Percentiles rank a stretch among this genome's conserved stretches.
phyloP scores from a whole-genome alignment of 2,329 filamentous ascomycete species.

The Neoscytalidium dimidiatum region DNA sequence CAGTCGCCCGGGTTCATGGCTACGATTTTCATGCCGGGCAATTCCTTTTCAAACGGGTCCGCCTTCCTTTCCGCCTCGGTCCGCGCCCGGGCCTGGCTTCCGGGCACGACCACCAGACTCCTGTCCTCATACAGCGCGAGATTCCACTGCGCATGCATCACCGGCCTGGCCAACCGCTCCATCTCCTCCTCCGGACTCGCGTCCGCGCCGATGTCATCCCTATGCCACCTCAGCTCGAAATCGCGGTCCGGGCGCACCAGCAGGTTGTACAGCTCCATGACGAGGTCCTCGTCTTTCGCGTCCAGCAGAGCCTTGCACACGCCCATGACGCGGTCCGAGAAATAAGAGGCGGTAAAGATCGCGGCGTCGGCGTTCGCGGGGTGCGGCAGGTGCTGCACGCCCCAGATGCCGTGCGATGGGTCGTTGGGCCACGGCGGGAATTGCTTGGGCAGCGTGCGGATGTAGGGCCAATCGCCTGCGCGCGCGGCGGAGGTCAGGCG shows the following conservation, averaged over 20 bases:
- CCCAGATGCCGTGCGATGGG: conserved; percentile 74
- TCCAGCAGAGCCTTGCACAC: conserved; percentile 57
- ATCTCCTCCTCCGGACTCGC: conserved; percentile 69
- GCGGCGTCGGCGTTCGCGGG: conserved; percentile 65
- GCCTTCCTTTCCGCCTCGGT: conserved; percentile 70
- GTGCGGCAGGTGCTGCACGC: conserved; percentile 82
- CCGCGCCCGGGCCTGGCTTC: conserved; percentile 70
- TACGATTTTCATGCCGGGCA: conserved; percentile 69
- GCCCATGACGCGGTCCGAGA: conserved; percentile 53
- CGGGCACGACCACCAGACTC: conserved; percentile 72
- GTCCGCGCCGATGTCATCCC: conserved; percentile 75
- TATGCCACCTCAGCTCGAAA: conserved; percentile 81
- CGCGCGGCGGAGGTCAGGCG: conserved; percentile 64
- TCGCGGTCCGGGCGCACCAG: conserved; percentile 70
- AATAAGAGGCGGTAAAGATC: conserved; percentile 70
- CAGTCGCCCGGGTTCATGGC: conserved; percentile 72
- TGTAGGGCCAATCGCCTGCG: conserved; percentile 74
- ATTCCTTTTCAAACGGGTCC: conserved; percentile 60
- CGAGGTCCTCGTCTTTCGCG: conserved; percentile 58
- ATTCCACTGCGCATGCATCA: conserved; percentile 85
- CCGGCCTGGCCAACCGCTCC: conserved; percentile 58
- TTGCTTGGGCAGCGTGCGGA: conserved; percentile 84
- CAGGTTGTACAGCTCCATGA: conserved; percentile 88
- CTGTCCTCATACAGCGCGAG: conserved; percentile 75
- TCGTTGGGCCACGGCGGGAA: conserved; percentile 81